phyloP scores from a whole-genome alignment of 441 rosid genomes.

The Erodium trifolium region DNA sequence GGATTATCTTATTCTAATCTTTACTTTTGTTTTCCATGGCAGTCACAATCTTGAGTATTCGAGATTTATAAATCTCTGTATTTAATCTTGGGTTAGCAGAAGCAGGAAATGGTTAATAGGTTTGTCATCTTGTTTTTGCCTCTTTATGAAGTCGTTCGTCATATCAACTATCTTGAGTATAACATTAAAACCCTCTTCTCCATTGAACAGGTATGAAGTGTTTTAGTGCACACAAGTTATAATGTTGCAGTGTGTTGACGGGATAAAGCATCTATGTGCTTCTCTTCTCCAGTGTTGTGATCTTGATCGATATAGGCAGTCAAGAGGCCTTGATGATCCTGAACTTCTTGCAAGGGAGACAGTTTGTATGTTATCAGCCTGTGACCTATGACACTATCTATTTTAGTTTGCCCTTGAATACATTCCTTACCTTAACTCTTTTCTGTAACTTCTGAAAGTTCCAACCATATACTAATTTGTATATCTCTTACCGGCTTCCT shows the following conservation, averaged over 20 bases:
- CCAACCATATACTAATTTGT: neutral
- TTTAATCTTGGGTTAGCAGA: constrained; percentile 15
- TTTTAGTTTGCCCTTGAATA: constrained; percentile 4
- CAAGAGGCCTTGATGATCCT: constrained; percentile 84
- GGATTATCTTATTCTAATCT: neutral
- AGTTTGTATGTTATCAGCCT: constrained; percentile 57
- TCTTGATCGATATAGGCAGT: constrained; percentile 58
- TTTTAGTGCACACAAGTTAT: constrained; percentile 50
- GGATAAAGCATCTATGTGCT: constrained; percentile 48
- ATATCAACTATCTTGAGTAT: neutral
- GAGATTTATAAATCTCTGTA: constrained; percentile 6
- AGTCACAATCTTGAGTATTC: constrained; percentile 4
- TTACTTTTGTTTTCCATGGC: neutral
- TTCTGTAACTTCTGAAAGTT: neutral
- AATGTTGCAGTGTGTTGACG: constrained; percentile 89
- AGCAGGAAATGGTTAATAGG: constrained; percentile 51
- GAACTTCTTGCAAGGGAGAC: constrained; percentile 94
- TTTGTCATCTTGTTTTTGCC: constrained; percentile 11
- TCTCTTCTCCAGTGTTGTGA: constrained; percentile 66
- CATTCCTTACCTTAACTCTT: neutral
- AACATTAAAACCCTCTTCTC: constrained; percentile 8
- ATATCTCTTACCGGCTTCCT: no score
- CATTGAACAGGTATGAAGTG: constrained; percentile 58
- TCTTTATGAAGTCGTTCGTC: constrained; percentile 6
- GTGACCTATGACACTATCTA: constrained; percentile 10